phyloP scores from a whole-genome alignment of 164 flowering plant genomes.

The Tetracentron sinense region DNA sequence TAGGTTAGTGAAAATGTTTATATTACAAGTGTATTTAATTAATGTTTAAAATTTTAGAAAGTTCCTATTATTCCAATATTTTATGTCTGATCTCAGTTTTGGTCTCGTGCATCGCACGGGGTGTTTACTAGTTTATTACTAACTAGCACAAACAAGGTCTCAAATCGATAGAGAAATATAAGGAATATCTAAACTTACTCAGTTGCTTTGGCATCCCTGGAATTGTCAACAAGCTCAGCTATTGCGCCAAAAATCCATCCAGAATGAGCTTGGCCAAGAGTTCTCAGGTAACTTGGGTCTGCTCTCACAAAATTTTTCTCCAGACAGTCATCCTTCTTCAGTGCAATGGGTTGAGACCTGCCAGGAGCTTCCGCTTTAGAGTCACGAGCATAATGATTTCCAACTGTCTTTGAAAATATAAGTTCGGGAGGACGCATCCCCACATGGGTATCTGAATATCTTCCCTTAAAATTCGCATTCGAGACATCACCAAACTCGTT shows the following conservation, averaged over 20 bases:
- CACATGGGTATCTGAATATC: background rate
- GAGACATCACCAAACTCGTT: constrained; percentile 17
- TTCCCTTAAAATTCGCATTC: constrained; percentile 5
- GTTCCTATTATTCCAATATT: too few relatives aligned
- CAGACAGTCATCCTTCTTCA: constrained; percentile 1
- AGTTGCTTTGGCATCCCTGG: constrained; percentile 59
- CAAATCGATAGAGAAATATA: background rate
- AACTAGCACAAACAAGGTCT: background rate
- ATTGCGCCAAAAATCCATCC: constrained; percentile 67
- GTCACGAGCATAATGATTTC: background rate
- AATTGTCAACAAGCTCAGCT: constrained; percentile 66
- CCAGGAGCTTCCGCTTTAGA: background rate
- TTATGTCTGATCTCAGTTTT: too few relatives aligned
- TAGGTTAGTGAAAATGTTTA: too few relatives aligned
- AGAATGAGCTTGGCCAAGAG: constrained; percentile 49
- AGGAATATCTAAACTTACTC: constrained; percentile 24
- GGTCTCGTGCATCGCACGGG: too few relatives aligned
- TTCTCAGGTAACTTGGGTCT: constrained; percentile 44
- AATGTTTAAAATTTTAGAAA: too few relatives aligned
- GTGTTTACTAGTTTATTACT: too few relatives aligned
- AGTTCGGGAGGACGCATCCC: background rate
- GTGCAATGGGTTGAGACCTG: background rate
- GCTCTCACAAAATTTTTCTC: constrained; percentile 27
- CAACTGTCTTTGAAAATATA: background rate
- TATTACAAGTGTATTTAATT: too few relatives aligned